Evolutionary conservation across 2,329 filamentous ascomycete genomes (phyloP), one percentile per base, ranked within the genome.

Genomic region (Epichloe amarillans): DNA sequence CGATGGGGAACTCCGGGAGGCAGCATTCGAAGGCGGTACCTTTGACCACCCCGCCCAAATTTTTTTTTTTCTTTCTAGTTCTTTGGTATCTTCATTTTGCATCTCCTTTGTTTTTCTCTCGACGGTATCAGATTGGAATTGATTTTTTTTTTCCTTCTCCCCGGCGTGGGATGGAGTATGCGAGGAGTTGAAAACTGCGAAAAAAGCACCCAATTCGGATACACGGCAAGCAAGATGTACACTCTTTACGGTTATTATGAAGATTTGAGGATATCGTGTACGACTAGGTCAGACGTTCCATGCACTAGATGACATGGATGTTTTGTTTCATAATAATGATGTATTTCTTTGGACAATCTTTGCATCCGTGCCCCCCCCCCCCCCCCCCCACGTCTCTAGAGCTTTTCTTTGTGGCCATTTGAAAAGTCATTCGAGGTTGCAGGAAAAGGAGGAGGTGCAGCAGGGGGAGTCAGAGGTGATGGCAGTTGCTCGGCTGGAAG

Each of bases 241-340:
- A 21, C 21, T 40, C 33, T 33, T 40, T 33, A 51, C 52, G 52
- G 55, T 55, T 57, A 59, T 56, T 55, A 56, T 55, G 56, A 53
- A 52, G 35, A 26, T 26, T 26, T 8, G 23, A 26, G 23, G 23
- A 51, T 53, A 54, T 56, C 52, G 57, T 57, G 54, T 61, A 61
- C 55, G 54, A 54, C 54, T 56, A 59, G 58, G 55, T 49, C 58
- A 59, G 63, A 61, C 59, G 62, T 62, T 60, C 50, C 53, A 59
- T 60, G 53, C 12, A 54, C 55, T 55, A 61, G 55, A 62, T 19
- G 50, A 53, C 50, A 51, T 40, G 30, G 26, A 26, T 51, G 26
- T 53, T 53, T 30, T 56, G 47, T 49, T 42, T 36, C 33, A 50
- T 53, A 14, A 35, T 37, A 36, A 47, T 19, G 35, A 46, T 50